phyloP scores from a whole-genome alignment of 345 rosid species.

The Boechera stricta region DNA sequence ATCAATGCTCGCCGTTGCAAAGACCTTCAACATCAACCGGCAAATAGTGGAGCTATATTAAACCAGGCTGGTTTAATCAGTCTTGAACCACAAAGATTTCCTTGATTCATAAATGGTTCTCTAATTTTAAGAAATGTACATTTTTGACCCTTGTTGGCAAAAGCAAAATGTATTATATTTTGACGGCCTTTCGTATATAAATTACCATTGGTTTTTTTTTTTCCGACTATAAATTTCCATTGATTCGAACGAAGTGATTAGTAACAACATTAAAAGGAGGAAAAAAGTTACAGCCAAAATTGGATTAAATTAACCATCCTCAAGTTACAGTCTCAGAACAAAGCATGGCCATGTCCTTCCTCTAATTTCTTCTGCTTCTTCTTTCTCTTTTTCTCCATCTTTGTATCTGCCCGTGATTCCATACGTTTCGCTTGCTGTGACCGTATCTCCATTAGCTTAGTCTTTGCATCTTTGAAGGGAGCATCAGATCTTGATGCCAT shows the following conservation, averaged over 20 bases:
- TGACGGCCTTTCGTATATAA: neutral
- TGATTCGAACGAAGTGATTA: neutral
- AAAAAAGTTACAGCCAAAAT: neutral
- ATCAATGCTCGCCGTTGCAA: neutral
- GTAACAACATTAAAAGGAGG: neutral
- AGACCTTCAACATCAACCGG: neutral
- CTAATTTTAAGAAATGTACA: neutral
- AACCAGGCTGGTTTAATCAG: neutral
- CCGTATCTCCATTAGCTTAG: constrained; percentile 68
- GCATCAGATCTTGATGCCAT: constrained; percentile 91
- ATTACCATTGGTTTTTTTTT: neutral
- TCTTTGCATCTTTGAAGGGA: constrained; percentile 77
- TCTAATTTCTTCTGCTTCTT: constrained; percentile 65
- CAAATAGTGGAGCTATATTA: neutral
- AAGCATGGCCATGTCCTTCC: constrained; percentile 49
- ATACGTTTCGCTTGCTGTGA: constrained; percentile 59
- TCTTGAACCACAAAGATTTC: neutral
- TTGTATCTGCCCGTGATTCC: constrained; percentile 57
- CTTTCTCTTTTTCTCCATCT: constrained; percentile 62
- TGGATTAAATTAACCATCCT: neutral
- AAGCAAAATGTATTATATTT: neutral
- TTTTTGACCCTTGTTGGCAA: neutral
- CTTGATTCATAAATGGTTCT: neutral
- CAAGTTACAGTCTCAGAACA: constrained; percentile 31
- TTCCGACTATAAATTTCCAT: neutral